Evolutionary conservation across 1,284 basidiomycete genomes (phyloP), one percentile per base, ranked within the genome.

Genomic region (Boletus subluridellus): DNA sequence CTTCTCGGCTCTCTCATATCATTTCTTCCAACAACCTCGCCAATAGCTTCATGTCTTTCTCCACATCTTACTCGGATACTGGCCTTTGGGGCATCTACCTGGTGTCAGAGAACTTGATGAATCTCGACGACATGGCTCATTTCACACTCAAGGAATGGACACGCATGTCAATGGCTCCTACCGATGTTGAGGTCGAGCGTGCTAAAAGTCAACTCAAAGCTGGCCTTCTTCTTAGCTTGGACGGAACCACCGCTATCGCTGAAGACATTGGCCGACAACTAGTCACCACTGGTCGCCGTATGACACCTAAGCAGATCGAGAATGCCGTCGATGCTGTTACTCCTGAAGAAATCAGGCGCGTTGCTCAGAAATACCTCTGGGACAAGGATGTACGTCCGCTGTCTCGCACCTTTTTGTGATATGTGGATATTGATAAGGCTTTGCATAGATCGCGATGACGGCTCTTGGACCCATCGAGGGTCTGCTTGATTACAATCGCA

Each of bases 21-120:
- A 82, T 99, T 71, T 94, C 94, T 50, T 82, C 83, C 63, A 91
- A 98, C 86, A 94, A 94, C 81, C 91, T 99, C 72, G 96, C 97
- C 71, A 99, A 99, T 83, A 95, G 91, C 66, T 99, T 93, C 89
- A 97, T 98, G 94, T 94, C 92, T 63, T 99, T 99, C 87, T 97
- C 94, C 44, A 99, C 97, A 12, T 95, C 92, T n/a, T 99, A 99
- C 82, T 95, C 95, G 17, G 97, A 99, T 78, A 99, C 95, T 21
- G 97, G 96, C 70, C 88, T 99, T 49, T 99, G 97, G 97, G 97
- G 97, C 70, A 94, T 98, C 78, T 99, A 99, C 84, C 79, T 98
- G 59, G 92, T 95, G 59, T 89, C 92, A 32, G 97, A 99, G 83
- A 98, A 98, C 81, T 74, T 93, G 58, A 82, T 83, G 77, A 95